Evolutionary conservation across 257 asterid species (phyloP), one percentile per base, ranked within the genome.

Genomic region (Solanum sitiens): DNA sequence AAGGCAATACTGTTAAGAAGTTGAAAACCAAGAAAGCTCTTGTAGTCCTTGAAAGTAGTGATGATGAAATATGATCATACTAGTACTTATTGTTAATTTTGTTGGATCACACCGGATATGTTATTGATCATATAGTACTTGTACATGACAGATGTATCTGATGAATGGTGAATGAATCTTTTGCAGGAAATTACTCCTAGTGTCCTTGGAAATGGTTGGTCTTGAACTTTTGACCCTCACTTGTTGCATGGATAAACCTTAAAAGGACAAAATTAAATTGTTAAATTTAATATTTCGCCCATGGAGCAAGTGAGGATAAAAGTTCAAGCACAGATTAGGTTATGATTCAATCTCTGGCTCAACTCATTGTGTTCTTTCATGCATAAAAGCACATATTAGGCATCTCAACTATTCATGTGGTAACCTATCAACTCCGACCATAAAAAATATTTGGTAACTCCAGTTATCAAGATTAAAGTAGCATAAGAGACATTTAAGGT

Each of bases 1-100:
- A 73, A 67, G 86, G 80, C 45, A 89, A 92, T 88, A 87, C 93
- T 79, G 88, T 86, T 72, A 94, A 95, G 91, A 95, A 89, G 94
- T 65, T 87, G 88, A 95, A 89, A 91, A 89, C 91, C 65, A 92
- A 83, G 75, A 93, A 90, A 87, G 83, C 93, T 56, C 50, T 90
- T 80, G 92, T 96, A 79, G 91, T 95, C 83, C 84, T 96, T 35
- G 97, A 96, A 79, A 96, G 95, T 85, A 95, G 98, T 89, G 99
- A 84, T 56, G 99, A 95, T 84, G 98, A 95, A 79, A 47, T 80
- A 47, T 80, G 85, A 80, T 80, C 23, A 76, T 40, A 7, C 63
- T 53, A 16, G 18, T n/a, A 42, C 6, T 76, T 40, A 65, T 5
- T 27, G 70, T 67, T 67, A 67, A 10, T 25, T 67, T 27, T 25